Base-by-base conservation (phyloP, 2,329 filamentous ascomycete genomes). In the Apiospora marii region DNA sequence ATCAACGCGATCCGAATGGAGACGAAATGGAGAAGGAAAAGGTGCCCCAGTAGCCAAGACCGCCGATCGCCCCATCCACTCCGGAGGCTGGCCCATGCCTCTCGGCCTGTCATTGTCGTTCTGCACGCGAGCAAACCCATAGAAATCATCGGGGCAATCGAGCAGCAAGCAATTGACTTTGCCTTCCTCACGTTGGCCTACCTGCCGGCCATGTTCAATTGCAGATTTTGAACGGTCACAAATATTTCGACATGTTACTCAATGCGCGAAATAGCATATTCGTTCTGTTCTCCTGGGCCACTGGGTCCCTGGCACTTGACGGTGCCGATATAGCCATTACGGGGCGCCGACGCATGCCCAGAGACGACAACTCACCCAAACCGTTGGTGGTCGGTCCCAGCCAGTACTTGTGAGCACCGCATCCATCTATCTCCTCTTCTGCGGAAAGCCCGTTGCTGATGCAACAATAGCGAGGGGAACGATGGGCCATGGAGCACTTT, bases 401-500 rank as follows among this genome's bases (percentile, higher is more conserved):
- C 73, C 74, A 83, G 76, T 81, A 82, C 68, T 84, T 83, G 82
- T 82, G 79, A 77, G 68, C 77, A 22, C 12, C 64, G 64, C 37
- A 51, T 73, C 27, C 37, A 24, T 24, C 67, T 19, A 24, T 24
- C 67, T 19, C 37, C 53, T 61, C 4, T 70, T 68, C 69, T n/a
- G 27, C 30, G n/a, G 34, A 19, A 41, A 19, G 10, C n/a, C 30
- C 58, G 7, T 41, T 64, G 34, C 22, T 64, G 58, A 64, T 41
- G 58, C 34, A 22, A 64, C 58, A 41, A 41, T 24, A 80, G 79
- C 67, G 82, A 84, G 34, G 83, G 83, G 71, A 84, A 83, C 64
- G 83, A 85, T 72, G 83, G 83, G 24, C 80, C 80, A 27, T 84
- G 82, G 83, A 83, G 81, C 73, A 84, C 78, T 19, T 84, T 84